phyloP scores from a whole-genome alignment of 1,284 basidiomycete genomes.

The Malassezia psittaci region DNA sequence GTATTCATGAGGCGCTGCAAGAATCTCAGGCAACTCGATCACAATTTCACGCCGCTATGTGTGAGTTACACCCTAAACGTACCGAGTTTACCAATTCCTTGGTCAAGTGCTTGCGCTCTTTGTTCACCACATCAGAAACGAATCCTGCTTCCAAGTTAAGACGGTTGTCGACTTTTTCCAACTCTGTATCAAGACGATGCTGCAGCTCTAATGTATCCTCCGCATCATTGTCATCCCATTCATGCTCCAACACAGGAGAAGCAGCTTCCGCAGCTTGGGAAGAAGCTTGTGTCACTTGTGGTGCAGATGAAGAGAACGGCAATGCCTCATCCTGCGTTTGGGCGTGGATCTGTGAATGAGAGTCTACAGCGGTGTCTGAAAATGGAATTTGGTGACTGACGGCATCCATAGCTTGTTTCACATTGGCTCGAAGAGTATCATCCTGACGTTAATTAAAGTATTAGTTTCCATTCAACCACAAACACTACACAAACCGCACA shows the following conservation, averaged over 20 bases:
- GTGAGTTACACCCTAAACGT: neutral
- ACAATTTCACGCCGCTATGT: neutral
- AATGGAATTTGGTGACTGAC: no score
- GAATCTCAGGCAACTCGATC: neutral
- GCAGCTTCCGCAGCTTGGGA: neutral
- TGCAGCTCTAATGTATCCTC: conserved; percentile 6
- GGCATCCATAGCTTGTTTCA: neutral
- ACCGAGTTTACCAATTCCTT: neutral
- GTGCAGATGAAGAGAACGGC: neutral
- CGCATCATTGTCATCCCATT: conserved; percentile 8
- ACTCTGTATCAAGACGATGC: conserved; percentile 12
- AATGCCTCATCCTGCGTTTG: neutral
- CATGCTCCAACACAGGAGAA: neutral
- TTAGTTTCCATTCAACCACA: conserved; percentile 2
- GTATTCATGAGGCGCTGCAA: neutral
- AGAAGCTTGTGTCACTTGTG: neutral
- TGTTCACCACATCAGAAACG: neutral
- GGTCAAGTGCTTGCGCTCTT: neutral
- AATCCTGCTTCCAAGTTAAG: conserved; percentile 1
- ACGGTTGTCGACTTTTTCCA: conserved; percentile 7
- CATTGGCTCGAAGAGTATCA: neutral
- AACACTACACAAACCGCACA: conserved; percentile 5
- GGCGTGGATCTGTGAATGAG: no score
- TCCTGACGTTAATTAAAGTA: neutral
- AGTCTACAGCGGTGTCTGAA: no score